Evolutionary conservation across 2,329 filamentous ascomycete genomes (phyloP), one percentile per base, ranked within the genome.

Genomic region (Pseudofabraea citricarpa): DNA sequence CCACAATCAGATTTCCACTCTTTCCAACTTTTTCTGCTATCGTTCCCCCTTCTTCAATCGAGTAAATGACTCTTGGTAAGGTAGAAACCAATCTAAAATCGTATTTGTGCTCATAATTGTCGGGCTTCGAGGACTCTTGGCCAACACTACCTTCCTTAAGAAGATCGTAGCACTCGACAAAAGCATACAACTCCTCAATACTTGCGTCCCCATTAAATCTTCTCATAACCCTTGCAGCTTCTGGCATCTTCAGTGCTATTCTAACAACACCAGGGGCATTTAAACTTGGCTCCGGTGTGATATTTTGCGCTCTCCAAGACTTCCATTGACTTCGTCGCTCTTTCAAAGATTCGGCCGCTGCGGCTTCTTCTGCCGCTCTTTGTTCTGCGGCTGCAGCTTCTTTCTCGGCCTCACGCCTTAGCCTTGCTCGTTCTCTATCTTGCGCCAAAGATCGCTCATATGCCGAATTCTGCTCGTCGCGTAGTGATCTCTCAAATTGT

Each of bases 171-270:
- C 91, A 97, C 60, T 98, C 93, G 2, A 97, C 90, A 66, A 95
- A 96, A 0, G 91, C 93, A 64, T 97, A 97, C 5, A 98, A 68
- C 57, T 96, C 90, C 61, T 97, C 91, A 27, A 97, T 70, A 2
- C 77, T 73, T 0, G 86, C 79, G n/a, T 79, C 71, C 1, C 75
- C 71, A 0, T 72, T 64, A 61, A 98, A 97, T 39, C 78, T 79
- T 32, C 91, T 77, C 44, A 95, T 78, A 2, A 95, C 77, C 32
- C 90, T 76, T 38, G 88, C 85, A 1, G 80, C 85, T 51, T 74
- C 70, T 7, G 79, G 78, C 74, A 84, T 76, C 66, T 80, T 82
- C 32, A 84, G 66, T 4, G 79, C 80, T 21, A 84, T 68, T n/a
- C 90, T 79, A 15, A 95, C 86, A 0, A 83, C 74, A 44, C 86